These are phyloP conservation scores for Globisporangium nodosum DNA, from an alignment of 352 stramenopile genomes.

Conservation along the genomic window DNA sequence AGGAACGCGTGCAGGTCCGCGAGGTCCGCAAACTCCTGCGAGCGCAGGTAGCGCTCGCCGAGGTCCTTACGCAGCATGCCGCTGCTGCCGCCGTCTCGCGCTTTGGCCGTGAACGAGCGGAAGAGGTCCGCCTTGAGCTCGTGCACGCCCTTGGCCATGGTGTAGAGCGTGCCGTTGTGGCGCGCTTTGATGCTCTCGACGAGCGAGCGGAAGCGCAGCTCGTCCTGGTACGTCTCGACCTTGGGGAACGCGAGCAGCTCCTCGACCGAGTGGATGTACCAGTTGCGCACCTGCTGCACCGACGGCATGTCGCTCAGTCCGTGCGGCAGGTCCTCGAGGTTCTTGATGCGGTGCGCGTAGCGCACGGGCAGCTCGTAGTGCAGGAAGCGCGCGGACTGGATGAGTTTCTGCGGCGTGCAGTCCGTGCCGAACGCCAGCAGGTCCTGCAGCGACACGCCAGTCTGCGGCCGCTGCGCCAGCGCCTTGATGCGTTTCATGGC, in stretches of 20 bases:
- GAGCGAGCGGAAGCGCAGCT: slow-evolving; percentile 90
- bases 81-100: slow-evolving; percentile 9
- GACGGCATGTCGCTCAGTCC: slow-evolving; percentile 92
- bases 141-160: slow-evolving; percentile 98
- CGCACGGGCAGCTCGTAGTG: slow-evolving; percentile 98
- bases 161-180: slow-evolving; percentile 97
- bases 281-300: slow-evolving; percentile 93
- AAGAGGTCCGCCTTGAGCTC: slow-evolving; percentile 93
- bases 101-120: slow-evolving; percentile 54
- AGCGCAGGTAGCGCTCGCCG: slow-evolving; percentile 63
- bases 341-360: slow-evolving; percentile 93
- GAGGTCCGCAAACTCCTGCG: slow-evolving; percentile 87
- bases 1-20: slow-evolving; percentile 96
- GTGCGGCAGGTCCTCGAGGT: slow-evolving; percentile 94
- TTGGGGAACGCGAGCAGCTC: slow-evolving; percentile 89
- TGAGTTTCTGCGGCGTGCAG: slow-evolving; percentile 79
- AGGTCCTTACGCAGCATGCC: slow-evolving; percentile 39
- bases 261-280: slow-evolving; percentile 96
- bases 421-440: slow-evolving; percentile 85
- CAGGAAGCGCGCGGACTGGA: slow-evolving; percentile 94
- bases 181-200: slow-evolving; percentile 97
- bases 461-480: slow-evolving; percentile 71
- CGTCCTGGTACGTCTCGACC: slow-evolving; percentile 79
- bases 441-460: slow-evolving; percentile 82
- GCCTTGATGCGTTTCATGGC: slow-evolving; percentile 56